phyloP scores from a whole-genome alignment of 108 stramenopile genomes.

The Cyclostephanos tholiformis region DNA sequence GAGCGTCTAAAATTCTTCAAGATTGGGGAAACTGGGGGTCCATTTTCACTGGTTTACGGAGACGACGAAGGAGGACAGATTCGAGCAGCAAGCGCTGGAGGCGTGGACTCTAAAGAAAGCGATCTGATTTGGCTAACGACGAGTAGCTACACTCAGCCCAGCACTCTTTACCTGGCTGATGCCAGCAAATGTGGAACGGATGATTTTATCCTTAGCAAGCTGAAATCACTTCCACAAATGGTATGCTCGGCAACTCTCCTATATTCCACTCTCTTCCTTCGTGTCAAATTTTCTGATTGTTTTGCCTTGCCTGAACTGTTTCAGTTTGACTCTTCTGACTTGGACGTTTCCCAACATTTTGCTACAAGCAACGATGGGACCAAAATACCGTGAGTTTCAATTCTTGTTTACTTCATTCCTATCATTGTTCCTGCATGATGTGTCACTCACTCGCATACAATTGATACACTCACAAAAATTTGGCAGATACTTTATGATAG shows the following conservation, averaged over 20 bases:
- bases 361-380: constrained; percentile 87
- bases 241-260: not conserved
- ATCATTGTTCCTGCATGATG: not conserved
- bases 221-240: constrained; percentile 70
- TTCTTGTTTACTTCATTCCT: not conserved
- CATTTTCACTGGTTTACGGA: constrained; percentile 55
- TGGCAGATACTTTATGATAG: constrained; percentile 42
- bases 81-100: constrained; percentile 57
- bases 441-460: not conserved
- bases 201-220: constrained; percentile 49
- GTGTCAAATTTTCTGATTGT: not conserved
- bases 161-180: constrained; percentile 73
- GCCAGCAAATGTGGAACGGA: constrained; percentile 57
- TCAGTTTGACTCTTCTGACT: constrained; percentile 61
- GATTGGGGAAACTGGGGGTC: constrained; percentile 57
- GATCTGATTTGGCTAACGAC: constrained; percentile 80
- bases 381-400: constrained; percentile 72
- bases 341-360: constrained; percentile 67
- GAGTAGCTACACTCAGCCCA: constrained; percentile 69
- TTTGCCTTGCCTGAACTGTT: not conserved
- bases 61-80: constrained; percentile 70
- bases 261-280: not conserved
- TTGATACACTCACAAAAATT: not conserved
- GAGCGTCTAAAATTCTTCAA: constrained; percentile 79
- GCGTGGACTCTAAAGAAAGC: constrained; percentile 63